phyloP scores from a whole-genome alignment of 495 filamentous ascomycete genomes.

The Podospora pseudocomata region DNA sequence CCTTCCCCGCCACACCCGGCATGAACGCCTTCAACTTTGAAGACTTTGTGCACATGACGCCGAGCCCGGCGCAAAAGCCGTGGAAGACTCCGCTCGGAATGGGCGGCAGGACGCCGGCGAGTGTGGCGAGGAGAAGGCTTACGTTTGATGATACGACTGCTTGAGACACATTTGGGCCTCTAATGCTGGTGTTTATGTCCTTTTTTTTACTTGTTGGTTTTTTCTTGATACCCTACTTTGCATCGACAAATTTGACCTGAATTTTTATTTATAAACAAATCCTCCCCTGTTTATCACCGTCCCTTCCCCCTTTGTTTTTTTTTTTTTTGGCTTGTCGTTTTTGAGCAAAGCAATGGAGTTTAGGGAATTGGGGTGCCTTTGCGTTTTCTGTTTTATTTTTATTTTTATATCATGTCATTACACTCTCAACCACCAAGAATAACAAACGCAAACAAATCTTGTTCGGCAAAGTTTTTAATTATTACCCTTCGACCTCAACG shows the following conservation, averaged over 20 bases:
- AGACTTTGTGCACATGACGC: constrained; percentile 95
- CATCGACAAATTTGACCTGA: not conserved
- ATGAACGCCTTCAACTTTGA: constrained; percentile 80
- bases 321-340: not conserved
- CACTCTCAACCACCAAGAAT: constrained; percentile 3
- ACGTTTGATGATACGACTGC: constrained; percentile 44
- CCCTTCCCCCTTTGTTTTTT: not conserved
- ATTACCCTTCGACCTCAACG: not conserved
- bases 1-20: constrained; percentile 59
- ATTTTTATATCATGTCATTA: not conserved
- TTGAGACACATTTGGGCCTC: constrained; percentile 8
- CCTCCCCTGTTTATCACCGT: not conserved
- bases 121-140: constrained; percentile 38
- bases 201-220: constrained; percentile 3
- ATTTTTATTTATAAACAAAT: not conserved
- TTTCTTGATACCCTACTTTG: constrained; percentile 13
- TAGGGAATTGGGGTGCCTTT: not conserved
- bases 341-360: not conserved
- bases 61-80: constrained; percentile 83
- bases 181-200: not conserved
- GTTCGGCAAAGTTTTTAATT: not conserved
- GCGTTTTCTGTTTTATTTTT: not conserved
- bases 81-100: constrained; percentile 64
- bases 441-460: not conserved
- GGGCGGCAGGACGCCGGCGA: constrained; percentile 40